Evolutionary conservation across 1,284 basidiomycete species (phyloP), one percentile per base, ranked within the genome.

Genomic region (Peniophora sp.): DNA sequence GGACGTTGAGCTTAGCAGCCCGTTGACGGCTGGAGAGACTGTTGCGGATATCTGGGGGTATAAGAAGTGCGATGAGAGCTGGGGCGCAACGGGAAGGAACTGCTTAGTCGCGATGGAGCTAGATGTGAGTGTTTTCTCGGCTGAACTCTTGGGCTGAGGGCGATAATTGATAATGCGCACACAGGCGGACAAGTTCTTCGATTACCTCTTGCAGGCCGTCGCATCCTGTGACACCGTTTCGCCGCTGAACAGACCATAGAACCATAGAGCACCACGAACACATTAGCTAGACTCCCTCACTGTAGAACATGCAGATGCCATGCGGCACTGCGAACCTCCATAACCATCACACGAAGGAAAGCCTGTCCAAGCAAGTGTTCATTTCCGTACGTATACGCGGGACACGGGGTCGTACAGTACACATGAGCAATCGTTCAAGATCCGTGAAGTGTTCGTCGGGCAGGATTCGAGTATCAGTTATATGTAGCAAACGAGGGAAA

Each of bases 21-120:
- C 66, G 23, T 78, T 83, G 56, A 79, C 83, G 3, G 68, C 70
- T 10, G 90, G 88, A 9, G 84, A 89, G 61, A 92, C 88, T 0
- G 75, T 89, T 3, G 85, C 89, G 2, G 89, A 91, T 58, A 58
- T 86, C 2, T 89, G 79, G 76, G 71, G 77, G 51, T 88, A 84
- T 63, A 66, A 63, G 41, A 49, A 55, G 16, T 78, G 71, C 53
- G 79, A 83, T 56, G 75, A 79, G 54, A 71, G 73, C 0, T 89
- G 87, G 85, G 85, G 85, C 2, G 62, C 68, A 12, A 67, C 65
- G 25, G 85, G 86, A 2, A 85, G 79, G 62, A 92, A 92, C 56
- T 89, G 87, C 53, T 58, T 81, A 0, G 82, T 91, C 14, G 73
- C 82, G 9, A 75, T 85, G 59, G 68, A 72, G 8, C 64, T 91